Conservation (phyloP, 2,329 filamentous ascomycete species). For the Monosporascus sp. region DNA sequence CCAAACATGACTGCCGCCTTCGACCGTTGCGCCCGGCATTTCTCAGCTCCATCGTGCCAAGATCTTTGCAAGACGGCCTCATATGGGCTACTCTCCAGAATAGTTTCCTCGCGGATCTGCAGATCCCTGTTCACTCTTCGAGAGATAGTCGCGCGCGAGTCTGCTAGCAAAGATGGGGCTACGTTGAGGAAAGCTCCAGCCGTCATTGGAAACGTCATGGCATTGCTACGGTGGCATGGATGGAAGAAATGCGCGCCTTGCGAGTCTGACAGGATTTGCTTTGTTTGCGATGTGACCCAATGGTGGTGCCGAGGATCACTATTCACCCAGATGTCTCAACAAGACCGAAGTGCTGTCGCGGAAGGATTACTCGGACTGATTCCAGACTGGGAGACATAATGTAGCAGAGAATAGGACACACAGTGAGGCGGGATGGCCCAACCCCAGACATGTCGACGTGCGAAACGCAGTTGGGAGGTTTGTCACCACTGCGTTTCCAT, state of each 20-base stretch:
- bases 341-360: no score
- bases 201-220: conserved; percentile 18
- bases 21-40: conserved; percentile 44
- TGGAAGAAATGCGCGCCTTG: conserved; percentile 32
- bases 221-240: conserved; percentile 27
- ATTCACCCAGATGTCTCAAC: conserved; percentile 24
- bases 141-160: conserved; percentile 16
- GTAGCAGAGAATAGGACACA: no score
- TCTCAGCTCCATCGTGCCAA: conserved; percentile 27
- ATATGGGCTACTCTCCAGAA: conserved; percentile 37
- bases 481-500: no score
- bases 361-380: no score
- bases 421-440: no score
- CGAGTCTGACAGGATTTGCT: conserved; percentile 28
- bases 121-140: conserved; percentile 23
- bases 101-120: conserved; percentile 14
- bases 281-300: conserved; percentile 34
- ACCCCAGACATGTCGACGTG: no score
- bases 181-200: conserved; percentile 4
- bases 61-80: conserved; percentile 38
- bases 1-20: conserved; percentile 32
- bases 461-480: no score
- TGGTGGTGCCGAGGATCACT: conserved; percentile 26
- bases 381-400: no score
- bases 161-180: conserved; percentile 2